Base-by-base conservation (phyloP, 257 asterid genomes). In the Solanum sejunctum region DNA sequence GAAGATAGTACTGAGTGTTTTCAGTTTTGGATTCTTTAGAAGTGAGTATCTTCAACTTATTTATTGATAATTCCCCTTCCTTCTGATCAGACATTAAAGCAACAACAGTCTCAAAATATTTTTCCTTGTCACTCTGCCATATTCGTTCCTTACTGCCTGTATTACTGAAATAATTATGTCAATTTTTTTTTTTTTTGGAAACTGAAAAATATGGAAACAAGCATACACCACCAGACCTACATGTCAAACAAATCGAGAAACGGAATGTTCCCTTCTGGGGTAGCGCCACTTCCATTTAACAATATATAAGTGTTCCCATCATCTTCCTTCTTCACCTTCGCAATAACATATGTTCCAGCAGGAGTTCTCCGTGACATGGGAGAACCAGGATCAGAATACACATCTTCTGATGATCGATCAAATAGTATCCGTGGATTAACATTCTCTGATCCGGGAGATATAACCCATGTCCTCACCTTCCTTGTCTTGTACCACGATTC, bases 361-460 rank as follows among this genome's bases (percentile, higher is more conserved):
- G 89, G 88, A 83, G 98, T 92, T 90, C 98, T 92, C 83, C 98
- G 93, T 84, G 87, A 83, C 99, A 95, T 95, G 39, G 99, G 99
- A 89, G 97, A 93, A 69, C 99, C 99, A 61, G 99, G 99, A 90
- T 97, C 99, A 45, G 99, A 95, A 90, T 97, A 97, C 84, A 97
- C 98, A 90, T 97, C 99, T 91, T 97, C 99, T 36, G 94, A 97
- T 85, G 99, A 97, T 91, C 99, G 89, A 92, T 97, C 99, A 86
- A 97, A 97, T 80, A 97, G 91, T 90, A 95, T 90, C 58, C 91
- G 94, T 9, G 98, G 97, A 87, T 85, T 90, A 72, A 87, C 88
- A 88, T 90, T 89, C 89, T 89, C 91, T 45, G 90, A 81, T 83
- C 91, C 98, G 18, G 99, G 98, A 81, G 98, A 93, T 88, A 93